Evolutionary conservation across 129 eudicot species (phyloP).

Genomic region (Pulicaria dysenterica): DNA sequence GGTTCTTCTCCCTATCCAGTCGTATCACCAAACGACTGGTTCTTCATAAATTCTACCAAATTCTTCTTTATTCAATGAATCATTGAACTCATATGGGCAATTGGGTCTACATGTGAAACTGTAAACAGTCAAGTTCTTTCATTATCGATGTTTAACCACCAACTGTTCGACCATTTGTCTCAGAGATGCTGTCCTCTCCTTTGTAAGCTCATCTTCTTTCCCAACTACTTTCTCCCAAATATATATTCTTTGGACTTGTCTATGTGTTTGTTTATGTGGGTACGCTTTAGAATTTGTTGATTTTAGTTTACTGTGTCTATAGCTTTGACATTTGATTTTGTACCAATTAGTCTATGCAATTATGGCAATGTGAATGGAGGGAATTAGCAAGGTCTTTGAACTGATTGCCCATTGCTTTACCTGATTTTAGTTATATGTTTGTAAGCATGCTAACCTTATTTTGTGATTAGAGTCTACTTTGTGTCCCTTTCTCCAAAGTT

Average conservation of each 20-base stretch:
- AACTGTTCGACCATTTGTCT: slow-evolving; percentile 36
- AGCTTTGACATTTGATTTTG: slow-evolving; percentile 11
- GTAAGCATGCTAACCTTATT: neutral
- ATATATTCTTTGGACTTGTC: neutral
- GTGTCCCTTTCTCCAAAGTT: neutral
- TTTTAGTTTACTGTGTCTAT: slow-evolving; percentile 1
- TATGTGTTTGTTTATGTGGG: slow-evolving; percentile 9
- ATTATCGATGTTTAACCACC: slow-evolving; percentile 35
- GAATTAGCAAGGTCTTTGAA: neutral
- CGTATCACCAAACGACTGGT: slow-evolving; percentile 31
- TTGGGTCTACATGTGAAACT: slow-evolving; percentile 8
- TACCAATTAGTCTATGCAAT: neutral
- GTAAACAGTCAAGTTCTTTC: neutral
- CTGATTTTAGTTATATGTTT: neutral
- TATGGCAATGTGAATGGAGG: neutral
- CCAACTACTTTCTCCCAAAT: neutral
- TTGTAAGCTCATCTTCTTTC: slow-evolving; percentile 35
- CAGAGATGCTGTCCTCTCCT: slow-evolving; percentile 37
- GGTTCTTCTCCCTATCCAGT: slow-evolving; percentile 33
- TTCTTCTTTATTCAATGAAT: neutral
- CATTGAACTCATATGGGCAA: neutral
- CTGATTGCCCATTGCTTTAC: neutral
- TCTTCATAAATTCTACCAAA: slow-evolving; percentile 9
- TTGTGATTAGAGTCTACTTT: neutral
- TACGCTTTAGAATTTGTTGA: neutral